Percentiles rank a stretch among this genome's conserved stretches.
These are phyloP conservation scores for Saccharomycopsis guyanensis DNA, from an alignment of 805 yeast genomes.

Conservation along the genomic window DNA sequence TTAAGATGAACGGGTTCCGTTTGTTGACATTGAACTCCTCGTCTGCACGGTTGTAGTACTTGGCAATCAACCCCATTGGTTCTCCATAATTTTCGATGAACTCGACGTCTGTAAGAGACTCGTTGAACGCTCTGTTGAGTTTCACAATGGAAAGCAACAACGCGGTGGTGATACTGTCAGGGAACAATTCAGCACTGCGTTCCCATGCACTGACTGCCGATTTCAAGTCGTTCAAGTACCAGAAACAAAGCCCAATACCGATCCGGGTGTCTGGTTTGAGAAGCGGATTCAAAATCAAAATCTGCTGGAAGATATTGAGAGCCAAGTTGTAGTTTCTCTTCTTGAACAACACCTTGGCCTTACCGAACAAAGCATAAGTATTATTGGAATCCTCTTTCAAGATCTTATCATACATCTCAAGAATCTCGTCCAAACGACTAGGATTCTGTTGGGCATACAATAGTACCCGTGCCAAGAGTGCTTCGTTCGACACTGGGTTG, in stretches of 20 bases:
- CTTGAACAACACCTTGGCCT: slow-evolving; percentile 71
- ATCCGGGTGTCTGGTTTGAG: slow-evolving; percentile 87
- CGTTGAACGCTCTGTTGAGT: slow-evolving; percentile 54
- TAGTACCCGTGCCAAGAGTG: slow-evolving; percentile 14
- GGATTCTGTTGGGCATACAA: slow-evolving; percentile 11
- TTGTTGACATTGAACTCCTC: slow-evolving; percentile 29
- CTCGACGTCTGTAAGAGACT: slow-evolving; percentile 49
- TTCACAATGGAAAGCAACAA: slow-evolving; percentile 60
- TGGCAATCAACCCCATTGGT: slow-evolving; percentile 38
- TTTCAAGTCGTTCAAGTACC: slow-evolving; percentile 73
- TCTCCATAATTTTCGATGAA: slow-evolving; percentile 52
- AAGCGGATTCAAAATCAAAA: slow-evolving; percentile 66
- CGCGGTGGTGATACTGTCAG: slow-evolving; percentile 50
- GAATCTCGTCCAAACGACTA: slow-evolving; percentile 9
- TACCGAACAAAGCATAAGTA: slow-evolving; percentile 70
- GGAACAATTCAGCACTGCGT: slow-evolving; percentile 62
- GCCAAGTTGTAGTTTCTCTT: slow-evolving; percentile 69
- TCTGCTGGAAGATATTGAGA: slow-evolving; percentile 76
- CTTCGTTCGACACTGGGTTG: slow-evolving; percentile 15
- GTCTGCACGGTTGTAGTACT: slow-evolving; percentile 24
- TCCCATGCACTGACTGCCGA: slow-evolving; percentile 81
- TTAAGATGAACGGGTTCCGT: slow-evolving; percentile 52
- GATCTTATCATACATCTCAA: slow-evolving; percentile 15
- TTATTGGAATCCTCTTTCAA: slow-evolving; percentile 48
- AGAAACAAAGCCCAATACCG: slow-evolving; percentile 90